A percentile compares a stretch with the other conserved stretches of the same genome.
These are phyloP conservation scores for Quercus ilex DNA, from an alignment of 306 rosid genomes.

Conservation along the genomic window DNA sequence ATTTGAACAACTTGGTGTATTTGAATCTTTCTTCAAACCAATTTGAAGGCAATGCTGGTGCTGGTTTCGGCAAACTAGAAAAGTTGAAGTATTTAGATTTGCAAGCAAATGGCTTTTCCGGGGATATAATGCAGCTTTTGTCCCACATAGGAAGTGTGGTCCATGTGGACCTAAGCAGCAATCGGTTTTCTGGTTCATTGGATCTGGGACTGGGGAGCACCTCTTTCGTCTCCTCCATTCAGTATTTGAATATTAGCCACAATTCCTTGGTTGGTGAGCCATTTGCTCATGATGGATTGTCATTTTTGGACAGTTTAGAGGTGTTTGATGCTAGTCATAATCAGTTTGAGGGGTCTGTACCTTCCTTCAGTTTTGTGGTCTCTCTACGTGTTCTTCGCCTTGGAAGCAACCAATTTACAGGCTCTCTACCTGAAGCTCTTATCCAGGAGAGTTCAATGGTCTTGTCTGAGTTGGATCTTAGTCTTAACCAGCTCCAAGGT, in stretches of 20 bases:
- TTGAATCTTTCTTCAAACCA: constrained; percentile 71
- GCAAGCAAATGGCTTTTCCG: constrained; percentile 51
- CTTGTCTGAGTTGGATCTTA: constrained; percentile 75
- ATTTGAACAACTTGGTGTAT: constrained; percentile 35
- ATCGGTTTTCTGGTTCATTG: constrained; percentile 59
- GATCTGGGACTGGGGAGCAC: constrained; percentile 60
- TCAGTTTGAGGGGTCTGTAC: constrained; percentile 56
- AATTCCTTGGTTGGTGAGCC: constrained; percentile 66
- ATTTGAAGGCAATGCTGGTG: constrained; percentile 48
- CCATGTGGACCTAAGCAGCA: constrained; percentile 66
- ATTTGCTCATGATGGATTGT: constrained; percentile 77
- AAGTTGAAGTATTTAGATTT: constrained; percentile 50
- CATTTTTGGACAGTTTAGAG: constrained; percentile 76
- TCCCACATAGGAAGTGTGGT: constrained; percentile 56
- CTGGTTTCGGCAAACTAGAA: constrained; percentile 50
- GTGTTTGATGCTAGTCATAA: constrained; percentile 77
- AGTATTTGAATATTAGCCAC: constrained; percentile 56
- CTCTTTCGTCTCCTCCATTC: constrained; percentile 53
- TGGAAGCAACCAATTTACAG: constrained; percentile 55
- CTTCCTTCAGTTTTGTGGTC: constrained; percentile 65
- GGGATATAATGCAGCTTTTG: constrained; percentile 53
- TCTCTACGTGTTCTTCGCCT: constrained; percentile 69
- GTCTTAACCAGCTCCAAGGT: constrained; percentile 77
- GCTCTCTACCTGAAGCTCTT: constrained; percentile 61
- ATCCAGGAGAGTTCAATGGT: constrained; percentile 69